Base-by-base conservation (phyloP, 306 rosid species). In the Rosa multiflora region DNA sequence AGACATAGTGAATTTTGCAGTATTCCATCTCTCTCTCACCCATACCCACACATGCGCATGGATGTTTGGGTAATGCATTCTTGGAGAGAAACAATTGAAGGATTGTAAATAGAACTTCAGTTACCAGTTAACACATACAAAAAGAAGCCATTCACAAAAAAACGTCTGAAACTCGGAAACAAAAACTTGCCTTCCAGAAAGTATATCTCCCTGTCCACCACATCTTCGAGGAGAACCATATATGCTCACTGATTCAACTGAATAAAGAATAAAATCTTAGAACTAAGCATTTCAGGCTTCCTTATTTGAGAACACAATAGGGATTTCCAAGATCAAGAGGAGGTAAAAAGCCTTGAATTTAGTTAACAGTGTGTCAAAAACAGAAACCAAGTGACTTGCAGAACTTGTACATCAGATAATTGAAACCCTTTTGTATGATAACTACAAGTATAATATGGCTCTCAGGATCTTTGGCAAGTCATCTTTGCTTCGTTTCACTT, bases 171-270 rank as follows among this genome's bases (percentile, higher is more conserved):
- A 76, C 23, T 47, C 55, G 62, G 64, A 78, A 49, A 44, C 12
- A 56, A 52, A 47, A 32, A 84, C 98, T 86, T 89, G 85, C 98
- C 97, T 94, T 89, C 98, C 98, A 80, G 94, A 92, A 83, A 94
- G 98, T 80, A 94, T 89, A 81, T 94, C 98, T 49, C 98, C 98
- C 83, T 94, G 98, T 75, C 97, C 98, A 53, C 97, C 96, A 76
- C 97, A 94, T 70, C 98, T 93, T 64, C 98, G 89, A 73, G 94
- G 96, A 86, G 97, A 94, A 77, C 98, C 97, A 53, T 86, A 89
- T 73, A 91, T 82, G 85, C 94, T 88, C 69, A 91, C 96, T 70
- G 96, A 90, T 82, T 83, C 85, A 67, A 91, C 98, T 94, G 91
- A 86, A 85, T 6, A 63, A 56, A 73, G 29, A 53, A 52, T 64